phyloP scores from a whole-genome alignment of 805 yeast genomes.

The Wickerhamomyces strasburgensis region DNA sequence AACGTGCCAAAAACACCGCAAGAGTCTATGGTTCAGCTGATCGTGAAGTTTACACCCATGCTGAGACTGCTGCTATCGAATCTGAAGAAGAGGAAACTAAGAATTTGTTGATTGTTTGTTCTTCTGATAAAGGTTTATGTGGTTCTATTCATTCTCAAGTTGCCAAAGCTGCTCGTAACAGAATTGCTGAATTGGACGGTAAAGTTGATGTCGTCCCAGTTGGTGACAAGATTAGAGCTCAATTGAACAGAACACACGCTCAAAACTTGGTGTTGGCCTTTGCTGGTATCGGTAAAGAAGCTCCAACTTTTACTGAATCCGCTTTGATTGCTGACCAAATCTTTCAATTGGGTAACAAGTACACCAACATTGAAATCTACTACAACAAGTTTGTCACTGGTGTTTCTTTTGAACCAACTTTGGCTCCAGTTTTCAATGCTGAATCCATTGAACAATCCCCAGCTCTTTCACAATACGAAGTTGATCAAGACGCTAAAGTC shows the following conservation, averaged over 20 bases:
- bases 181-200: conserved; percentile 50
- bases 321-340: conserved; percentile 86
- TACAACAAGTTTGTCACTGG: conserved; percentile 87
- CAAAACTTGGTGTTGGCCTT: conserved; percentile 67
- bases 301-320: conserved; percentile 90
- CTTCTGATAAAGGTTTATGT: conserved; percentile 98
- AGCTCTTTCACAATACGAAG: conserved; percentile 76
- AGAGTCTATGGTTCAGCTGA: conserved; percentile 82
- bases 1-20: conserved; percentile 86
- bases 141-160: conserved; percentile 97
- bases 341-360: conserved; percentile 47
- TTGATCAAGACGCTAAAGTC: conserved; percentile 63
- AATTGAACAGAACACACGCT: conserved; percentile 78
- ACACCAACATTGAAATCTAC: conserved; percentile 72
- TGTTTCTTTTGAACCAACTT: conserved; percentile 83
- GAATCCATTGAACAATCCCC: conserved; percentile 78
- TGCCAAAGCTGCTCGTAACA: conserved; percentile 78
- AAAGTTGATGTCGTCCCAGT: conserved; percentile 76
- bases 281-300: conserved; percentile 93
- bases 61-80: conserved; percentile 66
- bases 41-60: conserved; percentile 68
- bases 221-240: conserved; percentile 93
- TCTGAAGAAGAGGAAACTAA: conserved; percentile 42
- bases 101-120: conserved; percentile 78
- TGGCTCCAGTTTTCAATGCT: conserved; percentile 61